phyloP scores from a whole-genome alignment of 164 flowering plant genomes.

The Macadamia tetraphylla region DNA sequence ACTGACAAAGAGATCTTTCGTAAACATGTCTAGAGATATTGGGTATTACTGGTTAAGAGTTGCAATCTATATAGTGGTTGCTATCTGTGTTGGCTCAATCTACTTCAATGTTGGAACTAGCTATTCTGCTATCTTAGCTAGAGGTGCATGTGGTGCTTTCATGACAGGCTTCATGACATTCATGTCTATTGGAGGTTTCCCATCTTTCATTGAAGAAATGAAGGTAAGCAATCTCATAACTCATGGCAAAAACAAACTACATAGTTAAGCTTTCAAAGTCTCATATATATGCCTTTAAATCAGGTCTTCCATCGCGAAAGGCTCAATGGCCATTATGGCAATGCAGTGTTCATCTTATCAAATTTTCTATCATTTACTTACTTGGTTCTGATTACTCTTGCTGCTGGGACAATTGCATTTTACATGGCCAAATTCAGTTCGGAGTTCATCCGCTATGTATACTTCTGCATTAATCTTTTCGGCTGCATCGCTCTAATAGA shows the following conservation, averaged over 20 bases:
- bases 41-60: constrained; percentile 65
- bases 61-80: constrained; percentile 26
- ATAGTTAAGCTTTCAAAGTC: no score
- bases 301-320: constrained; percentile 56
- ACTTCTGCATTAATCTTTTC: constrained; percentile 35
- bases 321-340: constrained; percentile 59
- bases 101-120: constrained; percentile 19
- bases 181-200: constrained; percentile 36
- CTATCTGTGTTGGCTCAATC: constrained; percentile 22
- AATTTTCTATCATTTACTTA: constrained; percentile 60
- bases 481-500: constrained; percentile 48
- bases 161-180: constrained; percentile 28
- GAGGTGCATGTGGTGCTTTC: constrained; percentile 58
- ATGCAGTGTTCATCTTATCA: constrained; percentile 28
- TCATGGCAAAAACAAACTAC: no score
- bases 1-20: constrained; percentile 38
- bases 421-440: constrained; percentile 52
- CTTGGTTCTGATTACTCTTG: constrained; percentile 31
- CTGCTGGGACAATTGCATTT: constrained; percentile 34
- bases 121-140: constrained; percentile 20
- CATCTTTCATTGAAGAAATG: constrained; percentile 80
- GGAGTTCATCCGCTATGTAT: constrained; percentile 30
- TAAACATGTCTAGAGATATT: constrained; percentile 64
- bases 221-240: constrained; percentile 24
- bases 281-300: neutral